Conservation (phyloP, 371 early-diverging fungal species). For the Syncephalastrum racemosum region DNA sequence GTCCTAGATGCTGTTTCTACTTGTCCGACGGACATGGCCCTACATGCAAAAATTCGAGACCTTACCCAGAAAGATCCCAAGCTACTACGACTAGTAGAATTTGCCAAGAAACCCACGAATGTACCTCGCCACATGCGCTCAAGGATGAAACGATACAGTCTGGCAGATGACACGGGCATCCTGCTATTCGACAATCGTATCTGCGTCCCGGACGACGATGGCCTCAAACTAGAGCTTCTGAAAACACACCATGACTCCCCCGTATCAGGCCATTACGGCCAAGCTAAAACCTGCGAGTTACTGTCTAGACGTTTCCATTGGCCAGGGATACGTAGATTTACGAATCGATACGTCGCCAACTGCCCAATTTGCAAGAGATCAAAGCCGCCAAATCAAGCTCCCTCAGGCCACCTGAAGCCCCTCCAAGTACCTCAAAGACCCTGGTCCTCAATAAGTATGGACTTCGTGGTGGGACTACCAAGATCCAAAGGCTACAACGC, state of each 20-base stretch:
- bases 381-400: constrained; percentile 23
- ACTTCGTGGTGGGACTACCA: constrained; percentile 51
- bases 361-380: constrained; percentile 45
- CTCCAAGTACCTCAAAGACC: constrained; percentile 32
- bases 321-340: constrained; percentile 35
- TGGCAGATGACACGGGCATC: constrained; percentile 12
- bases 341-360: constrained; percentile 31
- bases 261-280: constrained; percentile 50
- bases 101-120: background rate
- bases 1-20: constrained; percentile 8
- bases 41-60: constrained; percentile 7
- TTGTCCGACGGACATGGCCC: constrained; percentile 1
- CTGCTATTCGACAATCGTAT: constrained; percentile 23
- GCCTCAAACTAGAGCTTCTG: constrained; percentile 20
- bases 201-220: constrained; percentile 20
- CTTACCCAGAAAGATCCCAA: no score
- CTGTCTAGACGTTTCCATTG: constrained; percentile 39
- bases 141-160: constrained; percentile 4
- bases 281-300: constrained; percentile 37
- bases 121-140: constrained; percentile 7
- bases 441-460: constrained; percentile 47
- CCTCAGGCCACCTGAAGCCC: constrained; percentile 38
- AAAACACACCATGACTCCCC: constrained; percentile 36
- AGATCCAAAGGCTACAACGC: constrained; percentile 25
- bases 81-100: background rate